These are phyloP conservation scores for Termitomyces sp. DNA, from an alignment of 768 basidiomycete species.

Conservation along the genomic window DNA sequence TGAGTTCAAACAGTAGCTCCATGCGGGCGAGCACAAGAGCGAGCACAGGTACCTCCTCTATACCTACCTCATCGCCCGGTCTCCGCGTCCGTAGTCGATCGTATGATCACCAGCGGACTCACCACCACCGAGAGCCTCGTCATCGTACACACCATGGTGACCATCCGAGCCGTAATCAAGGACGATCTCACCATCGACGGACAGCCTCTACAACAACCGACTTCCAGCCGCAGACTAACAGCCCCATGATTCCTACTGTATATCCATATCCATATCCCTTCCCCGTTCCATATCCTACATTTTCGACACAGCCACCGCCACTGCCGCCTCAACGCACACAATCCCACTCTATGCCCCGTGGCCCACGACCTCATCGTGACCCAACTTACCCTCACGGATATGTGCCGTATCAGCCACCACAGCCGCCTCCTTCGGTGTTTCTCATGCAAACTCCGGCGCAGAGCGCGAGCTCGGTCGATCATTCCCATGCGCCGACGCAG, in stretches of 20 bases:
- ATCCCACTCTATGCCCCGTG: constrained; percentile 16
- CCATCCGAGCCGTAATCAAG: constrained; percentile 7
- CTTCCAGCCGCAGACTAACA: constrained; percentile 7
- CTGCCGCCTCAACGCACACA: constrained; percentile 6
- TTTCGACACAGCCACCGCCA: neutral
- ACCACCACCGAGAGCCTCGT: constrained; percentile 13
- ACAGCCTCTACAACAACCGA: constrained; percentile 10
- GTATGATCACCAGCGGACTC: constrained; percentile 17
- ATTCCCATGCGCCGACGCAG: constrained; percentile 3
- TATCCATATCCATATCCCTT: constrained; percentile 30
- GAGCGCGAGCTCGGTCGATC: constrained; percentile 8
- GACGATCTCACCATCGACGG: constrained; percentile 9
- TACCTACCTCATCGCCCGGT: constrained; percentile 13
- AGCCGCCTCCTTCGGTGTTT: constrained; percentile 18
- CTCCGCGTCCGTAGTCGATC: constrained; percentile 7
- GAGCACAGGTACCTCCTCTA: constrained; percentile 17
- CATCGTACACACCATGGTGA: neutral
- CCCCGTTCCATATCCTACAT: constrained; percentile 21
- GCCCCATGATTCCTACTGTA: constrained; percentile 22
- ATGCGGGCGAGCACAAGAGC: constrained; percentile 19
- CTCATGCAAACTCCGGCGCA: constrained; percentile 16
- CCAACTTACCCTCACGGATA: constrained; percentile 25
- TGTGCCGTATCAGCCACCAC: constrained; percentile 25
- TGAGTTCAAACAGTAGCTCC: constrained; percentile 24
- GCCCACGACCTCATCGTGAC: constrained; percentile 17